phyloP scores from a whole-genome alignment of 129 eudicot genomes.

The Lonicera japonica region DNA sequence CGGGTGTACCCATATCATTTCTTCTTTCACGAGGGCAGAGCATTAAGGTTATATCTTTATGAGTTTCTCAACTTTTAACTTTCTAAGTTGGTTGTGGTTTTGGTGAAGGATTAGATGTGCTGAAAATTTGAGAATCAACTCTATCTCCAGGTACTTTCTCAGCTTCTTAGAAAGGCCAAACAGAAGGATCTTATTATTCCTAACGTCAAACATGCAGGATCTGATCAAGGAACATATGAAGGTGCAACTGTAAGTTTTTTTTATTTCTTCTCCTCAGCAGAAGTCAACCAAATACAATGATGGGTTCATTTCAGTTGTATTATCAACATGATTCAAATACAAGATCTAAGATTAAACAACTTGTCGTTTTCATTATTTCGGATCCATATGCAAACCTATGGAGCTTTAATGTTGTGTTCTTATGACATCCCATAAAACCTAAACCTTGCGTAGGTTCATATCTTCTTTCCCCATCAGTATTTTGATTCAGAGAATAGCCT shows the following conservation, averaged over 20 bases:
- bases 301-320: background rate
- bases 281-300: background rate
- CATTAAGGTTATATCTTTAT: constrained; percentile 68
- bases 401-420: background rate
- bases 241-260: constrained; percentile 94
- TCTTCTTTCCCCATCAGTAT: no score
- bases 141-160: constrained; percentile 79
- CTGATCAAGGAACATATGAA: constrained; percentile 96
- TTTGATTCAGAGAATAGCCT: no score
- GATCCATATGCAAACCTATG: background rate
- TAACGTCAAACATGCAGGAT: constrained; percentile 85
- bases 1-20: constrained; percentile 97
- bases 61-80: background rate
- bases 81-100: background rate
- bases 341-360: background rate
- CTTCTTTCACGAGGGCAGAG: constrained; percentile 99
- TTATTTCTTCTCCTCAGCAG: background rate
- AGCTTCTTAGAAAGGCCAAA: constrained; percentile 89
- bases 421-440: background rate
- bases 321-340: background rate
- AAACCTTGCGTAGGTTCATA: no score
- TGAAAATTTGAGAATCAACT: constrained; percentile 1
- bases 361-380: background rate
- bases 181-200: constrained; percentile 81
- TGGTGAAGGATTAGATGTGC: background rate